Evolutionary conservation across 768 basidiomycete species (phyloP), one percentile per base, ranked within the genome.

Genomic region (Boletellus sp.): DNA sequence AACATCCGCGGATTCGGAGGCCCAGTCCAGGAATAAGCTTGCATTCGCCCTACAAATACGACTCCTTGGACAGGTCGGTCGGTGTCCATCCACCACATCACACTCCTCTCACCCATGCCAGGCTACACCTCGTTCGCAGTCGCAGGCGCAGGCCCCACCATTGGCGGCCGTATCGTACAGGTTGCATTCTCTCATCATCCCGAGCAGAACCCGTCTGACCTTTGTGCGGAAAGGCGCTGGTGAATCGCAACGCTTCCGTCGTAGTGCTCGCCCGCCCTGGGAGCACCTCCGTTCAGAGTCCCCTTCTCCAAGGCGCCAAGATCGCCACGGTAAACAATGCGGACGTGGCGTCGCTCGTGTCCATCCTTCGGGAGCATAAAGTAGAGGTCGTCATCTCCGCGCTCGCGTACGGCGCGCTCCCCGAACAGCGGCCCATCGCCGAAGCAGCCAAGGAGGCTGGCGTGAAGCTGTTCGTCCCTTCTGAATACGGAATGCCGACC

Each of bases 391-490:
- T 72, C 33, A 37, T 72, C 32, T 72, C 69, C 13, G 64, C 69
- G 6, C 35, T 72, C 34, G 63, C 66, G 15, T 62, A 57, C 3
- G 61, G 56, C 7, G 70, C 59, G 7, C 54, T 65, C 13, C 36
- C 46, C 3, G 54, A 53, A 6, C 70, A 71, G 44, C 54, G 54
- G 23, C 37, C 54, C 2, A 47, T 73, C 32, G 70, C 64, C 13
- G 64, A 68, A 7, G 72, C 72, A 13, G 68, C 73, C 22, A 70
- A 69, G 48, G 58, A 55, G 33, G 72, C 71, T 0, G 65, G 60
- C 1, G 69, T 74, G 17, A 68, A 69, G 52, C 35, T 74, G 42
- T 72, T 74, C 42, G 70, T 70, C n/a, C 70, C 72, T 12, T 66
- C 64, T 17, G 72, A 73, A 47, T 74, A 58, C 26, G 69, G 72